Conservation (phyloP, 306 rosid species). For the Sechiopsis laciniata region DNA sequence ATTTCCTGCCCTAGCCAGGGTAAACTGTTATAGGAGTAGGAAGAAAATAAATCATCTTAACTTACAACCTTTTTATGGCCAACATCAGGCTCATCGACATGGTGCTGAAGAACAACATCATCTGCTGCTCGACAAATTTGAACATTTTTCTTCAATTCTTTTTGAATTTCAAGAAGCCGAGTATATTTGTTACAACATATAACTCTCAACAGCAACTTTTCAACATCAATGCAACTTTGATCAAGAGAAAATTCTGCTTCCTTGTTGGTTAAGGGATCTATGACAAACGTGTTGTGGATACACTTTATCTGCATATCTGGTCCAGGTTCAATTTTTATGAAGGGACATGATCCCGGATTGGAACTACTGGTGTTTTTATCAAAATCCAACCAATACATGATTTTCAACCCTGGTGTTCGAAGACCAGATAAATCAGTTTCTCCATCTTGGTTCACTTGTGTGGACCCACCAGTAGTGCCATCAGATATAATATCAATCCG, state of each 20-base stretch:
- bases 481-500: constrained; percentile 84
- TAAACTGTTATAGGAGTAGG: neutral
- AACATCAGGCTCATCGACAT: constrained; percentile 43
- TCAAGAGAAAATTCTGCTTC: constrained; percentile 80
- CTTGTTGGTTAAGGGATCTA: constrained; percentile 82
- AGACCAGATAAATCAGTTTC: constrained; percentile 71
- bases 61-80: constrained; percentile 51
- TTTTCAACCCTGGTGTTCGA: constrained; percentile 84
- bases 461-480: constrained; percentile 45
- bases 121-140: constrained; percentile 62
- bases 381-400: constrained; percentile 85
- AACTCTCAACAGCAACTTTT: constrained; percentile 77
- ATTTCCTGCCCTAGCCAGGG: neutral
- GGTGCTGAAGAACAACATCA: constrained; percentile 71
- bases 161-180: constrained; percentile 86
- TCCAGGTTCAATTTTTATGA: constrained; percentile 86
- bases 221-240: constrained; percentile 90
- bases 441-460: constrained; percentile 66
- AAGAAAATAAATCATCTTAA: constrained; percentile 16
- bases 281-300: constrained; percentile 70
- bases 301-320: constrained; percentile 81
- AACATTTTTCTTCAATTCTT: constrained; percentile 60
- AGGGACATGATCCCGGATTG: constrained; percentile 68
- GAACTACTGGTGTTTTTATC: constrained; percentile 59
- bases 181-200: constrained; percentile 86